Percentiles rank a stretch among this genome's conserved stretches.
Evolutionary conservation across 2,329 filamentous ascomycete genomes (phyloP).

Genomic region (Fusarium dlaminii): DNA sequence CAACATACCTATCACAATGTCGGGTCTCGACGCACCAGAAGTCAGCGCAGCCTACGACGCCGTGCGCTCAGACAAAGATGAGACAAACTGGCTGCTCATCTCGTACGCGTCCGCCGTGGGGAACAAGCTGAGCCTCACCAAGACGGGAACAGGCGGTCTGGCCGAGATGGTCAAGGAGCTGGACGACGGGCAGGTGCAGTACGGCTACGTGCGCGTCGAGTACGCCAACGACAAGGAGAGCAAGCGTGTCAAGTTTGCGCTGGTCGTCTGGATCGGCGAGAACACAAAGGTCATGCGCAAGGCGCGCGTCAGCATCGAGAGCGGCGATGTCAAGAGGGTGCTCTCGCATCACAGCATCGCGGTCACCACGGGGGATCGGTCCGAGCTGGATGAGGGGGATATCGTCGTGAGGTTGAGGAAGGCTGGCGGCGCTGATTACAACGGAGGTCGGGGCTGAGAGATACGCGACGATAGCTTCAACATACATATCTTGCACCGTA

Average conservation of each 20-base stretch:
- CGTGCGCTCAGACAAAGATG: slow-evolving; percentile 72
- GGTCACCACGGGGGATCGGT: slow-evolving; percentile 68
- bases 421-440: slow-evolving; percentile 77
- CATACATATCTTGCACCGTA: neutral
- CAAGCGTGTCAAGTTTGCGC: slow-evolving; percentile 73
- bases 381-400: slow-evolving; percentile 69
- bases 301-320: slow-evolving; percentile 74
- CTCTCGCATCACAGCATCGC: slow-evolving; percentile 73
- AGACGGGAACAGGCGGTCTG: slow-evolving; percentile 69
- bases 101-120: slow-evolving; percentile 66
- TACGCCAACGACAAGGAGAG: slow-evolving; percentile 77
- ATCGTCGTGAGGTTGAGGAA: slow-evolving; percentile 70
- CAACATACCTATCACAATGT: slow-evolving; percentile 51
- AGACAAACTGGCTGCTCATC: slow-evolving; percentile 73
- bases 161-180: slow-evolving; percentile 65
- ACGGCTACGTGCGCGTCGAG: slow-evolving; percentile 73
- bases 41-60: slow-evolving; percentile 72
- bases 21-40: slow-evolving; percentile 65
- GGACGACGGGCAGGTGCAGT: slow-evolving; percentile 69
- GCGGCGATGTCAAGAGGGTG: slow-evolving; percentile 70
- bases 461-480: neutral
- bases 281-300: slow-evolving; percentile 74
- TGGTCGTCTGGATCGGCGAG: slow-evolving; percentile 75
- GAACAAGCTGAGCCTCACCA: slow-evolving; percentile 64
- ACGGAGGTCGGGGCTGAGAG: slow-evolving; percentile 67